Base-by-base conservation (phyloP, 1,139 yeast genomes). In the Kodamaea suecica region DNA sequence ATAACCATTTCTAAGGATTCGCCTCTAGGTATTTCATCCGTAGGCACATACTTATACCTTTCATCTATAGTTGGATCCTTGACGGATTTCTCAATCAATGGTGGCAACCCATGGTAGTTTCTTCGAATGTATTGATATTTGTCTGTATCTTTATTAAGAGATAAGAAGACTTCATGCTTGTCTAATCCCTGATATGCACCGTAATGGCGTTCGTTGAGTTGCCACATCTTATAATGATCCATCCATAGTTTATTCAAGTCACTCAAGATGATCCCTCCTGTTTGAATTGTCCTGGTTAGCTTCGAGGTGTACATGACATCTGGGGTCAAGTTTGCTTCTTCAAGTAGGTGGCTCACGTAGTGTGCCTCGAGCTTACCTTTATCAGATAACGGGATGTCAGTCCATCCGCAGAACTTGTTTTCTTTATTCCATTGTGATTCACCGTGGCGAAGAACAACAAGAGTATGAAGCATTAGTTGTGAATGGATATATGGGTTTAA, bases 381-480 rank as follows among this genome's bases (percentile, higher is more conserved):
- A 1, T 61, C 70, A 4, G 85, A 76, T 37, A 84, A 59, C 25
- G 73, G 73, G 8, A 83, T 77, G 56, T 84, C 92, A n/a, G 81
- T 72, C 95, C 95, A 84, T 2, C 95, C 95, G 50, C 92, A 82
- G 54, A 84, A 84, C 42, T 73, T 67, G 53, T 82, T 78, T 36
- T 73, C 76, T 45, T 80, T 76, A 52, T 84, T 84, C 74, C 85
- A 76, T 50, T 78, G 76, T 13, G 86, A 78, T 50, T 84, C 84
- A 2, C 95, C 95, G 51, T 84, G 94, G 47, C 95, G 73, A 27
- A 80, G 66, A 6, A 79, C 64, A 4, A 80, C 65, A 15, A 79
- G 56, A 37, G 66, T 70, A 48, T 65, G 67, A 9, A 30, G 33
- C 26, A 41, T 31, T 30, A 7, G 23, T 10, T 10, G 10, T 19